Base-by-base conservation (phyloP, 805 yeast species). In the Candida nonsorbophila region DNA sequence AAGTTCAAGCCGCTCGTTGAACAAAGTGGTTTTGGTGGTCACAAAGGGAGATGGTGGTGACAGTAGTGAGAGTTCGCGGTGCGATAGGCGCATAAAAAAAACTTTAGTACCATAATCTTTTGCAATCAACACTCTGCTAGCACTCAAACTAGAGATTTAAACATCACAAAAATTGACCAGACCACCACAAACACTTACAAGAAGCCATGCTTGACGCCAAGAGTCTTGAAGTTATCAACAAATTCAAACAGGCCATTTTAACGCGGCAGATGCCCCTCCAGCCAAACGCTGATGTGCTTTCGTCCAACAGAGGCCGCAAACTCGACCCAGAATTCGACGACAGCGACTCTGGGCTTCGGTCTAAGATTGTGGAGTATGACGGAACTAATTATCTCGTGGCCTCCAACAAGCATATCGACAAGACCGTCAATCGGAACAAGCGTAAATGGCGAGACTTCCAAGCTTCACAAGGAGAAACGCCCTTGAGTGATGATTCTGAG, bases 321-420 rank as follows among this genome's bases (percentile, higher is more conserved):
- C 39, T 55, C 21, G 39, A 37, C 16, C 18, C 29, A 34, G 16
- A 29, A 40, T n/a, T n/a, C n/a, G 15, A 26, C 41, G 13, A 38
- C 41, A 20, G 37, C 38, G 37, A 47, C 16, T 8, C 23, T 26
- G 29, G 46, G 6, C 47, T 61, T 13, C 38, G 41, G 16, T 37
- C 62, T 14, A 61, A 58, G 37, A 51, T 62, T 12, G 67, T 61
- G 16, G 68, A 62, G 32, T 62, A 60, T 39, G 54, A 54, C 24
- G 67, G 67, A 9, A 34, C 28, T 11, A 47, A 48, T 36, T 61
- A 58, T 33, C 38, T 60, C 22, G 67, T 64, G 4, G 47, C 53
- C 24, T 55, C 61, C 22, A 62, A 62, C 36, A 62, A 53, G 6
- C 44, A 40, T 26, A 56, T 62, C 16, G 62, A 58, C 20, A 42